Base-by-base conservation (phyloP, 768 basidiomycete genomes). In the Multifurca ochricompacta region DNA sequence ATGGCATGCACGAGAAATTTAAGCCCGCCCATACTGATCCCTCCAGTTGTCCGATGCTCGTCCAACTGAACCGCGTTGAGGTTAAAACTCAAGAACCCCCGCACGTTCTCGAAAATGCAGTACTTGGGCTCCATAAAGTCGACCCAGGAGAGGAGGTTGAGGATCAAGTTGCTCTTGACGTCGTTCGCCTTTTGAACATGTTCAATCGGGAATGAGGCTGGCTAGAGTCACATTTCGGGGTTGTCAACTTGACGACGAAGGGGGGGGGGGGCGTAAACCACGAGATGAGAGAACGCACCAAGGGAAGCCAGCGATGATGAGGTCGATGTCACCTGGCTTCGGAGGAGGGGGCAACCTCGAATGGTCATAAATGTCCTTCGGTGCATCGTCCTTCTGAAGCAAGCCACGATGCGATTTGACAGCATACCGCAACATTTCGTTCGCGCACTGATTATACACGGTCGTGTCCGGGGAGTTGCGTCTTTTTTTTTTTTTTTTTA, bases 201-300 rank as follows among this genome's bases (percentile, higher is more conserved):
- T 91, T 91, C 18, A 89, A 65, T 1, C 66, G 64, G 0, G 87
- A 90, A 62, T 90, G 87, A 3, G 82, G 76, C 66, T 89, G 87
- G 63, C 87, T 89, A 13, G n/a, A 25, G 32, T 23, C 19, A 18
- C 36, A 16, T 34, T 46, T 14, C 19, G 39, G n/a, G n/a, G n/a
- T n/a, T 21, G 31, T 51, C 32, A 51, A 45, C 4, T n/a, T n/a
- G n/a, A n/a, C n/a, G n/a, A n/a, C n/a, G n/a, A n/a, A n/a, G n/a
- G n/a, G n/a, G n/a, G n/a, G n/a, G n/a, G n/a, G n/a, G 18, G 25
- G 42, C 9, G 27, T 21, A 16, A 35, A 30, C 19, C 3, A 25
- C 11, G 18, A 21, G 25, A 23, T 18, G 13, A 30, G 13, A 30
- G 19, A 18, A 54, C 64, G 35, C 60, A 83, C 87, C 89, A 91